Percentiles rank a stretch among this genome's conserved stretches.
Evolutionary conservation across 345 rosid species (phyloP).

Genomic region (Salix suchowensis): DNA sequence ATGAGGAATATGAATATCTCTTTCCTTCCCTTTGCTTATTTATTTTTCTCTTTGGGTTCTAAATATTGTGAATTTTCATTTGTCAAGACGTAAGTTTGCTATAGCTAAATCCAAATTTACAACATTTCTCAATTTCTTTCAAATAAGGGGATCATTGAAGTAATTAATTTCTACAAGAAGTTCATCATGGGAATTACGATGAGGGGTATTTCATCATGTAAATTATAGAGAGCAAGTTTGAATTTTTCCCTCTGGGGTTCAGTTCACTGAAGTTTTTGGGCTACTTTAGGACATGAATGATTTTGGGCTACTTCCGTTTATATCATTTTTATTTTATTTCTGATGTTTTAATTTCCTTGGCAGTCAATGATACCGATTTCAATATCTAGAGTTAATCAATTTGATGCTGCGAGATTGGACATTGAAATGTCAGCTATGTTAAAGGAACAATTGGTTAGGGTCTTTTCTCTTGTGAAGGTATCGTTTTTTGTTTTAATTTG

Average conservation of each 20-base stretch:
- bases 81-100: not conserved
- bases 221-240: not conserved
- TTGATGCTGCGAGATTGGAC: constrained; percentile 91
- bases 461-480: constrained; percentile 91
- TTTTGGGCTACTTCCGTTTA: not conserved
- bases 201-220: not conserved
- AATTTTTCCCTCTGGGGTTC: not conserved
- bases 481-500: not conserved
- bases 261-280: not conserved
- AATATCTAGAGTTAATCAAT: constrained; percentile 90
- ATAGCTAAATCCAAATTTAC: not conserved
- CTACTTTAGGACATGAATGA: not conserved
- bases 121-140: not conserved
- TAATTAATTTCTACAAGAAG: not conserved
- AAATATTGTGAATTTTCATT: not conserved
- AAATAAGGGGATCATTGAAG: not conserved
- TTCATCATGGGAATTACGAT: not conserved
- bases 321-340: not conserved
- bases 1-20: not conserved
- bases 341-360: constrained; percentile 3
- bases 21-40: not conserved
- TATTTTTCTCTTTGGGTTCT: not conserved
- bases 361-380: constrained; percentile 64
- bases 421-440: constrained; percentile 96
- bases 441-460: constrained; percentile 90